Conservation (phyloP, 352 stramenopile species). For the Saprolegnia diclina region DNA sequence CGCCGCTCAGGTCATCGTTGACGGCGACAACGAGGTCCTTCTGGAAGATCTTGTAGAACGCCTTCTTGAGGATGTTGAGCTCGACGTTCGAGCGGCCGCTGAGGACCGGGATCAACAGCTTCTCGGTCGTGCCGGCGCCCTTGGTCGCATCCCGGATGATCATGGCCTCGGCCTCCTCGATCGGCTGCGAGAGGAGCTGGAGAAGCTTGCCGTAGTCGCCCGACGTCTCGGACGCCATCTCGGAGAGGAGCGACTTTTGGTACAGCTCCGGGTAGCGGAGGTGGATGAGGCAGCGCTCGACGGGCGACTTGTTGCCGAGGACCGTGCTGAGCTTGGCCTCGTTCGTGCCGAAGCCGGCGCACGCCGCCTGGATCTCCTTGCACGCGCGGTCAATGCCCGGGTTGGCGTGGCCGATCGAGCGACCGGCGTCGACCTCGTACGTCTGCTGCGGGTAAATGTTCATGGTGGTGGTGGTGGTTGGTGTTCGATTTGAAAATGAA, state of each 20-base stretch:
- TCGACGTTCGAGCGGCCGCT: slow-evolving; percentile 47
- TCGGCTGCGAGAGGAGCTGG: slow-evolving; percentile 41
- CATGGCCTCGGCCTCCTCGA: slow-evolving; percentile 58
- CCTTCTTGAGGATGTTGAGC: slow-evolving; percentile 73
- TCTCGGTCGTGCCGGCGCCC: slow-evolving; percentile 57
- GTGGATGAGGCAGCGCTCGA: slow-evolving; percentile 59
- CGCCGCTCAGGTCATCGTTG: slow-evolving; percentile 52
- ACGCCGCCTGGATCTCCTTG: slow-evolving; percentile 56
- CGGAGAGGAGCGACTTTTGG: slow-evolving; percentile 37
- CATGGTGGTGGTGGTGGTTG: neutral
- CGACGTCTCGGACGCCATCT: slow-evolving; percentile 56
- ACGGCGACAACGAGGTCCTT: slow-evolving; percentile 53
- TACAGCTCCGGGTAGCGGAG: slow-evolving; percentile 61
- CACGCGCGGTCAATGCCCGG: slow-evolving; percentile 42
- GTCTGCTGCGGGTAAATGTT: slow-evolving; percentile 55
- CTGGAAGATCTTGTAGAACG: slow-evolving; percentile 53
- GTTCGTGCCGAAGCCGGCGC: slow-evolving; percentile 57
- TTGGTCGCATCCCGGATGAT: slow-evolving; percentile 60
- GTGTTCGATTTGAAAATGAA: neutral
- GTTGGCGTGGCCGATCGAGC: slow-evolving; percentile 35
- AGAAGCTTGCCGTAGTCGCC: slow-evolving; percentile 61
- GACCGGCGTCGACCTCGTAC: slow-evolving; percentile 52
- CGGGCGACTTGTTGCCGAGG: slow-evolving; percentile 49
- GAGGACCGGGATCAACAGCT: slow-evolving; percentile 56
- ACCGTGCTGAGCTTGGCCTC: slow-evolving; percentile 41